Evolutionary conservation across 1,139 yeast genomes (phyloP), one percentile per base, ranked within the genome.

Genomic region (Kodamaea plutei): DNA sequence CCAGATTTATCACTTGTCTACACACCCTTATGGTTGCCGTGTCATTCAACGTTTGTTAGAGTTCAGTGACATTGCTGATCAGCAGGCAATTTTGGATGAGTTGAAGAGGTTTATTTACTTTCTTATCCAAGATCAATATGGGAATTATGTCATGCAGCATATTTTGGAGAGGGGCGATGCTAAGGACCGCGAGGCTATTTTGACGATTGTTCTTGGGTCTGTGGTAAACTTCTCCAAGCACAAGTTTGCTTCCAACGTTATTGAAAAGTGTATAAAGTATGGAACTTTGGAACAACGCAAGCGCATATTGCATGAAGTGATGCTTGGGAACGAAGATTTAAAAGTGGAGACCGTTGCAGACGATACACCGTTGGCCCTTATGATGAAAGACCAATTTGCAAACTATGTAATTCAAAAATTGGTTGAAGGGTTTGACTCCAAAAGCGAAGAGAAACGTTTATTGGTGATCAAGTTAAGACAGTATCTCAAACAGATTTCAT

Each of bases 341-440:
- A 35, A 54, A 35, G 51, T 61, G 44, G 76, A 71, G 26, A 37
- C 43, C 11, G 73, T 78, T 15, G 56, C 48, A 6, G 76, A 68
- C 37, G 73, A 71, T 31, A 72, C 84, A 1, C 75, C 87, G 9
- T 64, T 83, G 43, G 84, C 84, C 10, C 58, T 80, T 36, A 88
- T 91, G 97, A 89, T 93, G 88, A 85, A 87, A 54, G 98, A 91
- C 57, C 98, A 91, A 54, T 93, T 83, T 61, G 98, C 97, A 13
- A 91, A 91, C 57, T 91, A 91, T 54, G 99, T 91, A 27, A 87
- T 91, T 35, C 98, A 91, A 58, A 91, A 91, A 55, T 71, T 93
- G 47, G 88, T 91, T 23, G 96, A 85, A 45, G 84, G 84, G 3
- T 67, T 68, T 41, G 71, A 64, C 44, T 75, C 93, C 6, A 73